A percentile compares a stretch with the other conserved stretches of the same genome.
Evolutionary conservation across 2,329 filamentous ascomycete species (phyloP).

Genomic region (Diaporthe citriasiana): DNA sequence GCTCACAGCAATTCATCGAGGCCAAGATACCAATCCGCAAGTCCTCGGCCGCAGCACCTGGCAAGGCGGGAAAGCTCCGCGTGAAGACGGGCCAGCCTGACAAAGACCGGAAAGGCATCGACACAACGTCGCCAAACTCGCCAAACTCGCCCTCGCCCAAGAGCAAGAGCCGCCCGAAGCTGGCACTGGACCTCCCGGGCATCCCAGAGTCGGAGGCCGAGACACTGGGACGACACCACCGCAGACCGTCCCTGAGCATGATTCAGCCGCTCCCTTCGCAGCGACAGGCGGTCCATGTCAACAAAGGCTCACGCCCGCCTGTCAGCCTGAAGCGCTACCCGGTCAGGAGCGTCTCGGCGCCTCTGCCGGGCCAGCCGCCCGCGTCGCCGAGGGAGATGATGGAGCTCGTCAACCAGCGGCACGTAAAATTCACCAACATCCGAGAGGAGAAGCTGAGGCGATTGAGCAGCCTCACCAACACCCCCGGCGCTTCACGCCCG

Average conservation of each 20-base stretch:
- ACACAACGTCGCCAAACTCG: neutral
- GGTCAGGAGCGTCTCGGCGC: neutral
- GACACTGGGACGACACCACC: neutral
- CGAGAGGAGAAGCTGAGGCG: neutral
- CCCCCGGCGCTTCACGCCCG: neutral
- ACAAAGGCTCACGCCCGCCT: neutral
- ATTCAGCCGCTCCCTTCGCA: neutral
- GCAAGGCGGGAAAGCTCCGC: neutral
- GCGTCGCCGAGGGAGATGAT: neutral
- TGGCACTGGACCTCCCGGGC: slow-evolving; percentile 7
- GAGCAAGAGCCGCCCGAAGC: slow-evolving; percentile 6
- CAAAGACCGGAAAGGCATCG: neutral
- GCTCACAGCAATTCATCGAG: neutral
- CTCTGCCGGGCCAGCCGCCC: neutral
- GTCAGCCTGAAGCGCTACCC: slow-evolving; percentile 2
- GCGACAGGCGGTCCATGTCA: neutral
- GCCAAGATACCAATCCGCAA: neutral
- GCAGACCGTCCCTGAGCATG: neutral
- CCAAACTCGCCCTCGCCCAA: neutral
- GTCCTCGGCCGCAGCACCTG: neutral
- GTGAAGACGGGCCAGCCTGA: neutral
- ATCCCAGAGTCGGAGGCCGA: slow-evolving; percentile 24
- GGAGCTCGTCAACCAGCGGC: slow-evolving; percentile 15
- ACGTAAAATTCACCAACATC: slow-evolving; percentile 9
- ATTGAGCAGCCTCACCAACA: neutral